These are phyloP conservation scores for Microbotryum scabiosae DNA, from an alignment of 1,284 basidiomycete species.

Conservation along the genomic window DNA sequence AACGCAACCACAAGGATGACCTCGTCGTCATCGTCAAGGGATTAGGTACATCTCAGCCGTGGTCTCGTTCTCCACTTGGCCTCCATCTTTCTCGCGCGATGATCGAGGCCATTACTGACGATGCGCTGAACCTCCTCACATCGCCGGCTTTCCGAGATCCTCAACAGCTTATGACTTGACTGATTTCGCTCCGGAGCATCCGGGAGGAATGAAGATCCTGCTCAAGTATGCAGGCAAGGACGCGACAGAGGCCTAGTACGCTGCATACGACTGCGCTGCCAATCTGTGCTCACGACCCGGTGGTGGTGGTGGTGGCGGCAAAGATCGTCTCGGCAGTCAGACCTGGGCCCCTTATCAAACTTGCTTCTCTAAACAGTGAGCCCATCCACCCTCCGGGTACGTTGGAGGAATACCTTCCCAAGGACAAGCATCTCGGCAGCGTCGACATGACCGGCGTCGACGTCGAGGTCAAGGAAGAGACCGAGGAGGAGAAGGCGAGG, in stretches of 20 bases:
- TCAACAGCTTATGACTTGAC: slow-evolving; percentile 5
- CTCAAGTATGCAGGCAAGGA: slow-evolving; percentile 70
- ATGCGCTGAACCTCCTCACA: background rate
- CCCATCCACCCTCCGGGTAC: slow-evolving; percentile 69
- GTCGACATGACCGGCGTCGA: slow-evolving; percentile 58
- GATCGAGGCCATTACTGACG: too few relatives aligned
- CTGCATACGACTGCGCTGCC: slow-evolving; percentile 48
- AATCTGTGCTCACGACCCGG: slow-evolving; percentile 44
- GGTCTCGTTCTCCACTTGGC: background rate
- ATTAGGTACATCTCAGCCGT: background rate
- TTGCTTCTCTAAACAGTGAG: slow-evolving; percentile 40
- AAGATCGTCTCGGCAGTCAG: too few relatives aligned
- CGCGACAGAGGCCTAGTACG: slow-evolving; percentile 47
- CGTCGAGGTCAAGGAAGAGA: slow-evolving; percentile 46
- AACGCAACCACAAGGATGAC: slow-evolving; percentile 60
- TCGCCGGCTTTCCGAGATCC: slow-evolving; percentile 2
- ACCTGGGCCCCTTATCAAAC: slow-evolving; percentile 37
- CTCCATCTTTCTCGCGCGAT: too few relatives aligned
- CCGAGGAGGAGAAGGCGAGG: slow-evolving; percentile 55
- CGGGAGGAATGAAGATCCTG: slow-evolving; percentile 69
- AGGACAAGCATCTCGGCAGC: slow-evolving; percentile 63
- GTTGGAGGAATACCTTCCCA: slow-evolving; percentile 72
- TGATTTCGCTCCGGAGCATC: slow-evolving; percentile 50
- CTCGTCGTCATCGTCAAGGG: slow-evolving; percentile 72
- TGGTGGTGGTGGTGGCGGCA: too few relatives aligned